Evolutionary conservation across 768 basidiomycete species (phyloP), one percentile per base, ranked within the genome.

Genomic region (Melanogaster broomeanus): DNA sequence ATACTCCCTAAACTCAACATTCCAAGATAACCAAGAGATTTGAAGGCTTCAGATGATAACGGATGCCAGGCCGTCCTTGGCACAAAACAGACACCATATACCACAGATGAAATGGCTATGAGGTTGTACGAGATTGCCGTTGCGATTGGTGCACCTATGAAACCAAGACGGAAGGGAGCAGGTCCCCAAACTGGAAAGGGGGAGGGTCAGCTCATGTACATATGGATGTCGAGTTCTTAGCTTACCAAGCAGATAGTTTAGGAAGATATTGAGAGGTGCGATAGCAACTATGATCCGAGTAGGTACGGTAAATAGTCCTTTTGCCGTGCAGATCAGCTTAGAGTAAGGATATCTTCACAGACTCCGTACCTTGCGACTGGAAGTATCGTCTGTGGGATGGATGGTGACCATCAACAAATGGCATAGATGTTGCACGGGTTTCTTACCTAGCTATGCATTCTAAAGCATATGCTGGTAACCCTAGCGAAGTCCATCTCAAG

Each of bases 141-240:
- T 0, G 94, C 89, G 37, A 98, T 77, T 0, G 96, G 95, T 3
- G 94, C 95, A 15, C 96, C 96, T 48, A 91, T 83, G 68, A 91
- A 98, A 2, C 96, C 96, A 6, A 98, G 74, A 12, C 88, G 76
- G 45, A 96, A 70, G 2, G 81, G 71, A 18, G 78, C 73, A 88
- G 93, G 93, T 1, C 93, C 93, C 92, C 91, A 93, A 0, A 94
- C 90, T 78, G 45, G 27, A 90, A 88, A 51, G 87, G 76, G 31
- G 16, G 37, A 37, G n/a, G 19, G 0, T 87, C 88, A 9, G 84
- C 85, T 74, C 61, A 5, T 8, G 45, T n/a, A 3, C 7, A 2
- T n/a, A 49, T 30, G 2, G 12, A 38, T 5, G 22, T 16, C 19
- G 12, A 15, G 7, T 8, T n/a, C n/a, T 24, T 37, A 51, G 16